phyloP scores from a whole-genome alignment of 768 basidiomycete species.

The Rhodocollybia butyracea region DNA sequence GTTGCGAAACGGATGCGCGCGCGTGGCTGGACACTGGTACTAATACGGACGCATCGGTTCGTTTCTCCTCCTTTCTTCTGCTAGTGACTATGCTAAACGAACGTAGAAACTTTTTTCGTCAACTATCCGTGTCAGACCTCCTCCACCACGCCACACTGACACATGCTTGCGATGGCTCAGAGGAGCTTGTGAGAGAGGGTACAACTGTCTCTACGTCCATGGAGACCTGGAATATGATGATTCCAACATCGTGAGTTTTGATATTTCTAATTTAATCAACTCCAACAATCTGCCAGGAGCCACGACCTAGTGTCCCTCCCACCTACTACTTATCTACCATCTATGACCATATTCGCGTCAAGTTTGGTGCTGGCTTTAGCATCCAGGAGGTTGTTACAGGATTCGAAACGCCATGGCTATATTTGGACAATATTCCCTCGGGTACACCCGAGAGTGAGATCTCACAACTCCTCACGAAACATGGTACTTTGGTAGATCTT shows the following conservation, averaged over 20 bases:
- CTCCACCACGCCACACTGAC: slow-evolving; percentile 15
- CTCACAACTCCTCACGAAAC: slow-evolving; percentile 31
- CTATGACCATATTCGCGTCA: slow-evolving; percentile 54
- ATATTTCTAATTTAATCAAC: not conserved
- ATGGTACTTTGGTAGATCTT: not conserved
- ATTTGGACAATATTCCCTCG: slow-evolving; percentile 47
- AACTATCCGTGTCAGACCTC: slow-evolving; percentile 5
- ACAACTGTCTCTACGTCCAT: slow-evolving; percentile 22
- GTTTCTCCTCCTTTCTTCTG: no score
- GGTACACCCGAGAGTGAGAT: slow-evolving; percentile 32
- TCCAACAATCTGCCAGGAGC: not conserved
- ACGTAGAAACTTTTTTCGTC: no score
- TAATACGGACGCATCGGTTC: no score
- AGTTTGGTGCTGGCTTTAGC: slow-evolving; percentile 58
- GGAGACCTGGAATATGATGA: slow-evolving; percentile 21
- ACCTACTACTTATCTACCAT: slow-evolving; percentile 27
- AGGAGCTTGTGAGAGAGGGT: slow-evolving; percentile 20
- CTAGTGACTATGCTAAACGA: no score
- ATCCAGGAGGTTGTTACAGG: slow-evolving; percentile 57
- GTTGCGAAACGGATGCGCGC: no score
- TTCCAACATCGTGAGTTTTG: slow-evolving; percentile 10
- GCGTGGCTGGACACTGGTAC: no score
- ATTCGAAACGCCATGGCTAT: slow-evolving; percentile 65
- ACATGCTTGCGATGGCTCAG: slow-evolving; percentile 31
- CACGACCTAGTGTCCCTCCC: slow-evolving; percentile 5